These are phyloP conservation scores for Platanus orientalis DNA, from an alignment of 164 flowering plant species.

Conservation along the genomic window DNA sequence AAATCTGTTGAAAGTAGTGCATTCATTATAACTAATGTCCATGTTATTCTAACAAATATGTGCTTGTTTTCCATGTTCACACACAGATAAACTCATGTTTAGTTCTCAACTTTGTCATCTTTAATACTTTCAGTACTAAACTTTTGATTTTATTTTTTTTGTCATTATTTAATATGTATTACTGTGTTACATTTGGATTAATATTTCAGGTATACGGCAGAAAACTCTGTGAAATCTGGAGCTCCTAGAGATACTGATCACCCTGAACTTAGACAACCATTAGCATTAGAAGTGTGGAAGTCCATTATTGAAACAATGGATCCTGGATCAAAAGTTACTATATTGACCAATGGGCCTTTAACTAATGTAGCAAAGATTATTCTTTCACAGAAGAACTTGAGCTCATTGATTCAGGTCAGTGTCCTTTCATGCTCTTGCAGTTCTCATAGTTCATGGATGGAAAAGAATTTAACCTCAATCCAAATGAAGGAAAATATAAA, in stretches of 20 bases:
- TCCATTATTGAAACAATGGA: slow-evolving; percentile 28
- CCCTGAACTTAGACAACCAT: slow-evolving; percentile 66
- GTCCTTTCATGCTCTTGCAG: slow-evolving; percentile 18
- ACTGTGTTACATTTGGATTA: not conserved
- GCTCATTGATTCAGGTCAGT: slow-evolving; percentile 50
- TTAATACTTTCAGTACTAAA: too few relatives aligned
- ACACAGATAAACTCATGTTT: too few relatives aligned
- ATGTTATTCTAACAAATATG: too few relatives aligned
- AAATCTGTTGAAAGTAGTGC: too few relatives aligned
- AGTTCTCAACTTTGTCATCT: too few relatives aligned
- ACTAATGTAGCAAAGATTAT: slow-evolving; percentile 52
- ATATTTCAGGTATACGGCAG: slow-evolving; percentile 50
- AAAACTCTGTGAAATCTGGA: slow-evolving; percentile 49
- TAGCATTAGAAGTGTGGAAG: slow-evolving; percentile 56
- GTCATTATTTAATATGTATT: too few relatives aligned
- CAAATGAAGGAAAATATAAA: too few relatives aligned
- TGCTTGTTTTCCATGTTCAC: too few relatives aligned
- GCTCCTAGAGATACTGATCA: slow-evolving; percentile 74
- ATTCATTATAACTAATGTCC: too few relatives aligned
- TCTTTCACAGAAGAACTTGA: slow-evolving; percentile 22
- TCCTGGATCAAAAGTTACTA: slow-evolving; percentile 44
- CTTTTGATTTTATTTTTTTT: too few relatives aligned
- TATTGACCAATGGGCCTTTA: slow-evolving; percentile 66
- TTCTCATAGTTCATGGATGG: too few relatives aligned
- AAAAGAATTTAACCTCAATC: too few relatives aligned